Percentiles rank a stretch among this genome's conserved stretches.
Evolutionary conservation across 2,329 filamentous ascomycete species (phyloP).

Genomic region (Acephala macrosclerotiorum): DNA sequence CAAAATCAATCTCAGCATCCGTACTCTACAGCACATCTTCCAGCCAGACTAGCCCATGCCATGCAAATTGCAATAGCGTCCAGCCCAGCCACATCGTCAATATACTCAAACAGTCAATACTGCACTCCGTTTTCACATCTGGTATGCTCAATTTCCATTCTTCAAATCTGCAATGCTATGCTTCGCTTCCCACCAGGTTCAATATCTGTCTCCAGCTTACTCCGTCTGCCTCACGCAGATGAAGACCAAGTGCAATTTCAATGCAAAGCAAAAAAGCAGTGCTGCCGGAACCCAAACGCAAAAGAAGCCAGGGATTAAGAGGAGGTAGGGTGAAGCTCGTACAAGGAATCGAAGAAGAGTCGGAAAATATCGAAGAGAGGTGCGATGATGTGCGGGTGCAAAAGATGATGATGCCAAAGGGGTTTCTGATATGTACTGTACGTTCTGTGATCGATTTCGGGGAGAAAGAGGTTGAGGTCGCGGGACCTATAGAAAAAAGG

Average conservation of each 20-base stretch:
- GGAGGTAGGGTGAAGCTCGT: slow-evolving; percentile 1
- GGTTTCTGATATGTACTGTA: slow-evolving; percentile 16
- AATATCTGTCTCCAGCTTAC: neutral
- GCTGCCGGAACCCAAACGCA: slow-evolving; percentile 8
- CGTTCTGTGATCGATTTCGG: slow-evolving; percentile 13
- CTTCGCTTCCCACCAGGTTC: neutral
- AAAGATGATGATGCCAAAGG: slow-evolving; percentile 6
- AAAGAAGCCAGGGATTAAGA: slow-evolving; percentile 11
- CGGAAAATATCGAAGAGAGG: neutral
- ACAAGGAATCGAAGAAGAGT: slow-evolving; percentile 8
- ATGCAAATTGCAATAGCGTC: neutral
- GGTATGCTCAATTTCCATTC: slow-evolving; percentile 1
- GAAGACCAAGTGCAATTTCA: slow-evolving; percentile 7
- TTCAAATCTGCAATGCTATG: neutral
- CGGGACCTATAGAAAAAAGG: slow-evolving; percentile 16
- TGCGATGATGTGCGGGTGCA: neutral
- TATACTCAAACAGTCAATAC: slow-evolving; percentile 8
- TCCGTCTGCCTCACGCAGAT: neutral
- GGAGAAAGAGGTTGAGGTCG: slow-evolving; percentile 15
- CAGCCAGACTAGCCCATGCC: neutral
- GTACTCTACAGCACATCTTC: neutral
- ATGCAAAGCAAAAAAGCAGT: slow-evolving; percentile 6
- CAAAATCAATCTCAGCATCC: neutral
- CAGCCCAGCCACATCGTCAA: neutral
- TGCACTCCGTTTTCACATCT: neutral